Evolutionary conservation across 2,329 filamentous ascomycete genomes (phyloP).

Genomic region (Karstenula rhodostoma): DNA sequence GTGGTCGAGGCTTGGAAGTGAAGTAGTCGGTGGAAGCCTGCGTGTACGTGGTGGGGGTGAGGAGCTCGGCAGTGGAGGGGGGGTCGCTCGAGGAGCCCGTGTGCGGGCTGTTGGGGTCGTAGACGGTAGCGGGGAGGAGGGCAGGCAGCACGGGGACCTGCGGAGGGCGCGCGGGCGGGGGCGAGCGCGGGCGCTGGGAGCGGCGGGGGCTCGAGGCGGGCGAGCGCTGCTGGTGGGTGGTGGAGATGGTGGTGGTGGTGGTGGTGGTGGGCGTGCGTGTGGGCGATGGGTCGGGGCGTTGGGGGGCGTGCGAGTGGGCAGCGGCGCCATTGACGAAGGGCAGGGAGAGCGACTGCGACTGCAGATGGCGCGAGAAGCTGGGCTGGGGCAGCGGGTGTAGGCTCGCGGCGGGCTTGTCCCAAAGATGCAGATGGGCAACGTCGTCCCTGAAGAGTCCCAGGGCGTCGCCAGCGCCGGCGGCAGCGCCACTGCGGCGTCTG

Average conservation of each 20-base stretch:
- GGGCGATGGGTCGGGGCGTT: conserved; percentile 20
- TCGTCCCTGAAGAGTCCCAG: conserved; percentile 53
- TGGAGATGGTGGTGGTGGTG: conserved; percentile 21
- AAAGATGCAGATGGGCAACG: conserved; percentile 62
- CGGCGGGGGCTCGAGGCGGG: conserved; percentile 50
- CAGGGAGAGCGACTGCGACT: conserved; percentile 29
- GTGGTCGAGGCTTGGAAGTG: conserved; percentile 37
- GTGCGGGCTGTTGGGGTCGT: conserved; percentile 40
- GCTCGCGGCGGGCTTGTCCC: conserved; percentile 35
- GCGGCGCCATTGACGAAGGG: conserved; percentile 46
- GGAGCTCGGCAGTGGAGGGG: conserved; percentile 44
- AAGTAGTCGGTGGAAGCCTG: conserved; percentile 50
- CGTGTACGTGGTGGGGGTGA: conserved; percentile 41
- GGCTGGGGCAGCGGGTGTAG: conserved; percentile 30
- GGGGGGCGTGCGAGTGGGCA: conserved; percentile 44
- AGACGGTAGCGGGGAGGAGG: conserved; percentile 41
- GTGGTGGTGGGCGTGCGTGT: not conserved
- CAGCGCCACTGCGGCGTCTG: conserved; percentile 52
- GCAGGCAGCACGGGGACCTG: conserved; percentile 38
- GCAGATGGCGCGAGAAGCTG: conserved; percentile 48
- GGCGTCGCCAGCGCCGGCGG: conserved; percentile 50
- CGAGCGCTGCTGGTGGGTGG: conserved; percentile 33
- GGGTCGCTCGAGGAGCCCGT: conserved; percentile 28
- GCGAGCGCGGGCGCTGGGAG: conserved; percentile 38
- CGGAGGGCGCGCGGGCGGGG: conserved; percentile 44